A percentile compares a stretch with the other conserved stretches of the same genome.
These are phyloP conservation scores for Microsporum ferrugineum DNA, from an alignment of 2,329 filamentous ascomycete species.

Conservation along the genomic window DNA sequence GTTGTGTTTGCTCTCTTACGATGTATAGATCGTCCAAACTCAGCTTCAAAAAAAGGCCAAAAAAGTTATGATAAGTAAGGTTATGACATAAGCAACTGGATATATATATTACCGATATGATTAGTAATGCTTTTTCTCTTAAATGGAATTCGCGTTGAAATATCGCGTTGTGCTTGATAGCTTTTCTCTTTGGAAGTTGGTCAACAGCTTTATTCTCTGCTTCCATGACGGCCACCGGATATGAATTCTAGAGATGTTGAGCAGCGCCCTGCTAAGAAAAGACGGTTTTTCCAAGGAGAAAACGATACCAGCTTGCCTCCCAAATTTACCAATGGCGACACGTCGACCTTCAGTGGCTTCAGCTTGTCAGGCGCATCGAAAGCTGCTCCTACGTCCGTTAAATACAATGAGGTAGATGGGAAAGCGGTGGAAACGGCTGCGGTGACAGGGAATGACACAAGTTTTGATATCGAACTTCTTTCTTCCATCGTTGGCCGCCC, in stretches of 20 bases:
- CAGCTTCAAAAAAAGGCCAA: not conserved
- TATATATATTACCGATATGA: not conserved
- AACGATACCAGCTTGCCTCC: not conserved
- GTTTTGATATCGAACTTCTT: constrained; percentile 47
- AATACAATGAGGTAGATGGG: not conserved
- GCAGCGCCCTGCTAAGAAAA: constrained; percentile 48
- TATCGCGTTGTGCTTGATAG: not conserved
- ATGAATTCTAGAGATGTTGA: constrained; percentile 36
- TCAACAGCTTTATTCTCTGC: not conserved
- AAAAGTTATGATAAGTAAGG: not conserved
- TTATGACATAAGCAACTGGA: not conserved
- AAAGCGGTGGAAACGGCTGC: not conserved
- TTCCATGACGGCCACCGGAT: constrained; percentile 2
- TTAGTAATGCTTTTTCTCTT: not conserved
- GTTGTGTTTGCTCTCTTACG: not conserved
- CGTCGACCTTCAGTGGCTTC: constrained; percentile 2
- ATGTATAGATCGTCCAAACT: not conserved
- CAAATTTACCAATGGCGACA: not conserved
- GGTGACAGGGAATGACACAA: constrained; percentile 10
- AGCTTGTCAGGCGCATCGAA: not conserved
- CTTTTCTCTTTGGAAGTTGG: not conserved
- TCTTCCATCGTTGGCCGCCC: constrained; percentile 47
- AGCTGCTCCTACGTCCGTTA: not conserved
- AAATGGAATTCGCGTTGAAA: constrained; percentile 1
- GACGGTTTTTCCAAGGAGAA: constrained; percentile 51